Base-by-base conservation (phyloP, 2,329 filamentous ascomycete species). In the Xylariaceae sp. region DNA sequence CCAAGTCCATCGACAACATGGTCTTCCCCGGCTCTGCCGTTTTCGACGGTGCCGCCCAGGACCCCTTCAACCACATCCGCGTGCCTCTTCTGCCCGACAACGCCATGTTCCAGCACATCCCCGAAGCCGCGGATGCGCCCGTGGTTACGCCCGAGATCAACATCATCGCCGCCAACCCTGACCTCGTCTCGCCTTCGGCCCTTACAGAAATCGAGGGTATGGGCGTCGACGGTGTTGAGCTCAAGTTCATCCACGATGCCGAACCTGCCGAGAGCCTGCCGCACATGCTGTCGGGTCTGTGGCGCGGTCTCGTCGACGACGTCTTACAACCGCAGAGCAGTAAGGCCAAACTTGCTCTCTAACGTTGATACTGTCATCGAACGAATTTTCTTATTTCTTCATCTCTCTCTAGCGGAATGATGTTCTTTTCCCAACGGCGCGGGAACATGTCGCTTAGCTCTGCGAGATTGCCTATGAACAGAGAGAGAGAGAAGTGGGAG, bases 51-150 rank as follows among this genome's bases (percentile, higher is more conserved):
- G 55, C 67, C 50, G 56, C 70, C 56, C 54, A 67, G 23, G 69
- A 74, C 62, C 66, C 72, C 11, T 74, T 76, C 66, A 66, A 69
- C 47, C 70, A 75, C 61, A 75, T 83, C 53, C 82, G 81, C 64
- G 79, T 87, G 39, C 84, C 84, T 37, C 76, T 87, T 4, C 76
- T 86, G 8, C 83, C 84, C 10, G 84, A 86, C 73, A 84, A 81
- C 75, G 82, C 79, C 72, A 68, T 70, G 51, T 71, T 73, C 8
- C 74, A 78, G 55, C 76, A 80, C 64, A 70, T 68, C 0, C 73
- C 78, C 42, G 78, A 82, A 64, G 70, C 73, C 11, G 56, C 68
- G 10, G 77, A 82, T 59, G 72, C 70, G 3, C 75, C 78, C 8
- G 64, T 80, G 45, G 66, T 73, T 4, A 64, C 66, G 49, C 75